Evolutionary conservation across 2,329 filamentous ascomycete genomes (phyloP), one percentile per base, ranked within the genome.

Genomic region (Truncatella angustata): DNA sequence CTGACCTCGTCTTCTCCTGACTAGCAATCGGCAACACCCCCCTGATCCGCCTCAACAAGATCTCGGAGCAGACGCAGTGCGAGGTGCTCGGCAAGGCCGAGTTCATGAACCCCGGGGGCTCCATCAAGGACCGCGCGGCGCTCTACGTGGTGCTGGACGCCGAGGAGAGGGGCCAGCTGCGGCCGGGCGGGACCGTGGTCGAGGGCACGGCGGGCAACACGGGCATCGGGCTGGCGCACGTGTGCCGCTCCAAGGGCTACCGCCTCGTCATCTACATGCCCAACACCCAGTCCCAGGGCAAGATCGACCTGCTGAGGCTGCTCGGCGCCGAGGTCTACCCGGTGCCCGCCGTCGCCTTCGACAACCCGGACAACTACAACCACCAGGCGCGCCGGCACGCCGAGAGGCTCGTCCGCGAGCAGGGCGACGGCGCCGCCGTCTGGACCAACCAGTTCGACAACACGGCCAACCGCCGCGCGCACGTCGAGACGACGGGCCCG

Each of bases 371-470:
- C 40, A 99, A 99, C 75, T 99, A 97, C 80, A 99, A 99, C 75
- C 93, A 97, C 74, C 93, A 96, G 77, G 94, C 94, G 4, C 82
- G 81, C 54, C 79, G 93, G 37, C 93, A 97, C 72, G 94, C 94
- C n/a, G 91, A 94, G 69, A 71, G 78, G 3, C 73, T 95, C 45
- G 86, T 90, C 14, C 94, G 94, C 63, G 58, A 63, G 46, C 46
- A 51, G n/a, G 60, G 55, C 0, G 58, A 62, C 49, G 56, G 56
- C 37, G 54, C 54, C 37, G 91, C 93, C 7, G 92, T 97, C 12
- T 99, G 94, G 94, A 99, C 94, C 40, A 95, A 99, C 73, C 94
- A 99, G 74, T 99, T 99, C 73, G 94, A 99, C 70, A 99, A 99
- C 76, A 85, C 81, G 49, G 94, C 94, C 49, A 99, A 99, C 73